Evolutionary conservation across 805 yeast genomes (phyloP), one percentile per base, ranked within the genome.

Genomic region (Candida coquimbonensis): DNA sequence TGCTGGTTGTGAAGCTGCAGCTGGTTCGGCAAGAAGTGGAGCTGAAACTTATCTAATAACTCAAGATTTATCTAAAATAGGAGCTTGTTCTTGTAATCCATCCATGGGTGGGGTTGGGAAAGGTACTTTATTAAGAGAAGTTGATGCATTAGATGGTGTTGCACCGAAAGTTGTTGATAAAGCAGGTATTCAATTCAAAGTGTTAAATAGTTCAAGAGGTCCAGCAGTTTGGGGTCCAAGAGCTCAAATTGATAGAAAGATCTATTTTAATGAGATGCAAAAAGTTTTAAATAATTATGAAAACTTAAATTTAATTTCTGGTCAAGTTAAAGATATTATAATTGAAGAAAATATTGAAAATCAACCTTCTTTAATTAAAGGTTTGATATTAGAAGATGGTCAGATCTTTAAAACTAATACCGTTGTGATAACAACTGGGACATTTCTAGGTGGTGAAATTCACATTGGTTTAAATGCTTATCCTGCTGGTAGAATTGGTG

Each of bases 211-310:
- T 39, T 83, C 95, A 2, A 77, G 88, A 52, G 99, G 99, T 3
- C 86, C 95, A 0, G 99, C 99, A 0, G 98, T 91, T 2, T 95
- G 97, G 87, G 98, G 99, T 0, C 97, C 96, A 8, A 68, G 99
- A 49, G 96, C 96, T 1, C 99, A 93, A 66, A 91, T 93, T 29
- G 99, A 93, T 63, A 70, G 99, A 52, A 69, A 77, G 39, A 72
- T 91, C 2, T 93, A 93, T 61, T 67, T 83, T 54, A 57, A 62
- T 14, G 89, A 86, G 56, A 89, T 93, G 97, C 96, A 87, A 59
- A 56, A 64, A 3, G 81, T 72, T 46, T 69, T 93, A 21, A 60
- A 65, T 36, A 62, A 66, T 49, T 82, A 82, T 60, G 67, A 70
- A 9, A 78, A 83, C 48, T 69, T 89, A 49, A 64, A 68, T 9